A percentile compares a stretch with the other conserved stretches of the same genome.
Evolutionary conservation across 331 rosid genomes (phyloP).

Genomic region (Dryas integrifolia): DNA sequence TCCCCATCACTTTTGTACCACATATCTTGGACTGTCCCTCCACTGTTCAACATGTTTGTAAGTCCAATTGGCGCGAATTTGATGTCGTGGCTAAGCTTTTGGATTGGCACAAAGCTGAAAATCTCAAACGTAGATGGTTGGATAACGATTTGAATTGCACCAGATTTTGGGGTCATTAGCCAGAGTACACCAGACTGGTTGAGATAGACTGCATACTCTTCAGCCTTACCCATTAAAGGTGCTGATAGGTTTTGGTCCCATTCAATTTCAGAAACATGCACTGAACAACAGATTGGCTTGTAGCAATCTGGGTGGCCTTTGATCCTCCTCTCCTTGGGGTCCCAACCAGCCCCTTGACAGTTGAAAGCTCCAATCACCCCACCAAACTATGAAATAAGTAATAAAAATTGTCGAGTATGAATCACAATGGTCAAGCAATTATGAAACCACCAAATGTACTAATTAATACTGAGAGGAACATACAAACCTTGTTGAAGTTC

Average conservation of each 20-base stretch:
- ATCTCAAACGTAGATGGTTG: conserved; percentile 63
- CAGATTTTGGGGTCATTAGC: conserved; percentile 41
- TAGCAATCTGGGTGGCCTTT: conserved; percentile 58
- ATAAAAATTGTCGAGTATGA: too few species aligned
- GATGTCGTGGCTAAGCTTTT: conserved; percentile 28
- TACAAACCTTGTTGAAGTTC: conserved; percentile 71
- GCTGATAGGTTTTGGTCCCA: conserved; percentile 70
- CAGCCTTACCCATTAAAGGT: conserved; percentile 45
- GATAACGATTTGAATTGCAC: conserved; percentile 40
- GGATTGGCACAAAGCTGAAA: conserved; percentile 54
- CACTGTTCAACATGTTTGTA: conserved; percentile 61
- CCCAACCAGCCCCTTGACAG: conserved; percentile 94
- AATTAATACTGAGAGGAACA: too few species aligned
- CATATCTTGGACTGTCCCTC: conserved; percentile 57
- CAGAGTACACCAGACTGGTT: conserved; percentile 42
- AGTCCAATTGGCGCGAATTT: conserved; percentile 73
- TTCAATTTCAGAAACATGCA: conserved; percentile 62
- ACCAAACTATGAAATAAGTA: conserved; percentile 45
- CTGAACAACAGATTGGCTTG: conserved; percentile 45
- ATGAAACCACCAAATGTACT: too few species aligned
- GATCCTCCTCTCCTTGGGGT: conserved; percentile 46
- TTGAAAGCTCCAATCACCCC: conserved; percentile 86
- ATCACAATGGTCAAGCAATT: too few species aligned
- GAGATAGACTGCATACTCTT: conserved; percentile 55
- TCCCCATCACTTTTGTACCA: conserved; percentile 31